Evolutionary conservation across 108 stramenopile genomes (phyloP), one percentile per base, ranked within the genome.

Genomic region (Craspedostauros australis): DNA sequence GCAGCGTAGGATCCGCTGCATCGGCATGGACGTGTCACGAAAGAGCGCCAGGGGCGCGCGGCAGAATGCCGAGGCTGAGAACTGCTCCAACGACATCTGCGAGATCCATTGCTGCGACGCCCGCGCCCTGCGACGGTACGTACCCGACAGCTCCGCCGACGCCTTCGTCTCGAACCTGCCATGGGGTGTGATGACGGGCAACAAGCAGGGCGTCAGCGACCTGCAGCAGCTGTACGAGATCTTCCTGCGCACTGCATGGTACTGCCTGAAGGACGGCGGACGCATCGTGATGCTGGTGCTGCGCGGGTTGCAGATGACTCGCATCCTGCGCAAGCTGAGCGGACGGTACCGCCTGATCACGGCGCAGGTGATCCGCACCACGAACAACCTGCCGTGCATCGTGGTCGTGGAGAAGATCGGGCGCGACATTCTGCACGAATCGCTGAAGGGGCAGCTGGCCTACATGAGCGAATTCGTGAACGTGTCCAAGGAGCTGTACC

Each of bases 101-200:
- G 55, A 76, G 32, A 75, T 84, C 50, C 64, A 77, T 34, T 80
- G 78, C 53, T 71, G 64, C 22, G 82, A 84, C 64, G 78, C 78
- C 0, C 56, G 82, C 11, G 70, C 62, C 20, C 70, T 84, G 15
- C 64, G 78, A 12, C 61, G 54, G 32, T 69, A 80, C 21, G 46
- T 84, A 7, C 48, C 57, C 16, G 82, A 84, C 27, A 61, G 75
- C 3, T 75, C 73, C 27, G 79, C 78, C 0, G 62, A 67, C 48
- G 76, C 79, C 0, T 72, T 84, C 43, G 74, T 80, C 4, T 60
- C 65, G 27, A 84, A 84, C 47, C 26, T 84, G 18, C 82, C 82
- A 5, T 84, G 82, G 75, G 82, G 82, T 5, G 64, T 84, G 28
- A 74, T 75, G 73, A 84, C 82, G 1, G 82, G 82, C 0, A 66